These are phyloP conservation scores for Colletotrichum coccodes DNA, from an alignment of 2,329 filamentous ascomycete genomes.

Conservation along the genomic window DNA sequence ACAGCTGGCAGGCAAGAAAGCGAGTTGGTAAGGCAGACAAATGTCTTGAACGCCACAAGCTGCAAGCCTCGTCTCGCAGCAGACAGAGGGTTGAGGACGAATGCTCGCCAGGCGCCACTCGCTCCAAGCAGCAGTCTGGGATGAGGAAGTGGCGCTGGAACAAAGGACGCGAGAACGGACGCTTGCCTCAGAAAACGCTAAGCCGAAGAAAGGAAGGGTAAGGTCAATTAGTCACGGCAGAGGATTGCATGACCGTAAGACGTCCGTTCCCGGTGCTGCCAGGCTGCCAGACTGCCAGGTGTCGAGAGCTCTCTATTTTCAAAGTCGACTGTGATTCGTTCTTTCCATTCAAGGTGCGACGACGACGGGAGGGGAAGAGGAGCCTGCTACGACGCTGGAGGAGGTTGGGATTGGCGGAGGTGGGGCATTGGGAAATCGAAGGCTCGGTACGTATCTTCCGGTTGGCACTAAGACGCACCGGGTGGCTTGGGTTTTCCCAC, in stretches of 20 bases:
- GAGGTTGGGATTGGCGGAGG: conserved; percentile 27
- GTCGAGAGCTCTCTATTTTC: conserved; percentile 20
- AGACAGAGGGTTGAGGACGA: neutral
- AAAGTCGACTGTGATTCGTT: conserved; percentile 23
- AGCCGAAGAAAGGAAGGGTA: neutral
- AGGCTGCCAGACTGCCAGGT: neutral
- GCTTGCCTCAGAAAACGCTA: conserved; percentile 4
- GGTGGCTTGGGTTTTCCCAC: neutral
- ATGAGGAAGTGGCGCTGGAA: conserved; percentile 12
- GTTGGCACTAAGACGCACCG: neutral
- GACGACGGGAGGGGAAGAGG: conserved; percentile 9
- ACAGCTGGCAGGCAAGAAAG: neutral
- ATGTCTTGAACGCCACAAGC: neutral
- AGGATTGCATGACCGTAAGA: conserved; percentile 1
- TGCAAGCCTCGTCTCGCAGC: neutral
- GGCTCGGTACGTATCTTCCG: conserved; percentile 14
- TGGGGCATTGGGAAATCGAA: conserved; percentile 11
- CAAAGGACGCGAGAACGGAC: conserved; percentile 18
- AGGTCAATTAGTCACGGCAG: conserved; percentile 15
- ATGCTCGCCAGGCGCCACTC: neutral
- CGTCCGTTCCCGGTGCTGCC: conserved; percentile 21
- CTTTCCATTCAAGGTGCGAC: conserved; percentile 22
- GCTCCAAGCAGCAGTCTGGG: neutral
- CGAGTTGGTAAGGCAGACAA: neutral
- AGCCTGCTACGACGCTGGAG: conserved; percentile 26